Conservation (phyloP, 345 rosid species). For the Syzygium aqueum region DNA sequence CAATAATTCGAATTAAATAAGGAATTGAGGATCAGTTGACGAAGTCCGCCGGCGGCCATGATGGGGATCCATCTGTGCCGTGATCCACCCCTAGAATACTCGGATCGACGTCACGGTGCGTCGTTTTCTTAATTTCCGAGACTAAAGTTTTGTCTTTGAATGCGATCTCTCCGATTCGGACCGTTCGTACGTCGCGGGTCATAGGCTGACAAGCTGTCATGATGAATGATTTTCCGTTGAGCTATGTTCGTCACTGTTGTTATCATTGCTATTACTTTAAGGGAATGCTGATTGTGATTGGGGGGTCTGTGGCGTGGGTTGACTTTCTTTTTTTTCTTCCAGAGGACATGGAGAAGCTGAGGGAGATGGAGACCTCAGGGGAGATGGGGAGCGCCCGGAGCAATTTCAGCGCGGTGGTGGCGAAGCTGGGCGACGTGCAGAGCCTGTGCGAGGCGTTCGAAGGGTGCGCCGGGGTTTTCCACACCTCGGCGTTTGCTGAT, state of each 20-base stretch:
- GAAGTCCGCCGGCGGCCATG: background rate
- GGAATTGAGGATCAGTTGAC: background rate
- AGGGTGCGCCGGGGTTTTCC: constrained; percentile 83
- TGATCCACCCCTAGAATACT: background rate
- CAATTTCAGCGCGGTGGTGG: constrained; percentile 35
- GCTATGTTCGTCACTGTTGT: background rate
- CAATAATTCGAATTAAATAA: background rate
- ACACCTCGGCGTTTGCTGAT: constrained; percentile 66
- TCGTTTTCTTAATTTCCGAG: background rate
- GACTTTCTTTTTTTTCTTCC: background rate
- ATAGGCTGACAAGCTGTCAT: background rate
- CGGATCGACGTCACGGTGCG: background rate
- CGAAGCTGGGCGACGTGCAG: constrained; percentile 33
- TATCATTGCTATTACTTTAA: background rate
- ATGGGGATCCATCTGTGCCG: background rate
- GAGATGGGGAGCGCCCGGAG: constrained; percentile 21
- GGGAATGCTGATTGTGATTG: background rate
- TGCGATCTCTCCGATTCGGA: background rate
- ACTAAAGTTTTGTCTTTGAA: background rate
- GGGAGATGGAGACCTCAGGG: constrained; percentile 37
- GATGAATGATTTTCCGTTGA: background rate
- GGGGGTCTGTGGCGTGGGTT: background rate
- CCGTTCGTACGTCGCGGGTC: background rate
- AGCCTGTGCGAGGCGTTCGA: constrained; percentile 53
- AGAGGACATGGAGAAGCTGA: constrained; percentile 52